Conservation (phyloP, 148 eudicot species). For the Rhododendron molle region DNA sequence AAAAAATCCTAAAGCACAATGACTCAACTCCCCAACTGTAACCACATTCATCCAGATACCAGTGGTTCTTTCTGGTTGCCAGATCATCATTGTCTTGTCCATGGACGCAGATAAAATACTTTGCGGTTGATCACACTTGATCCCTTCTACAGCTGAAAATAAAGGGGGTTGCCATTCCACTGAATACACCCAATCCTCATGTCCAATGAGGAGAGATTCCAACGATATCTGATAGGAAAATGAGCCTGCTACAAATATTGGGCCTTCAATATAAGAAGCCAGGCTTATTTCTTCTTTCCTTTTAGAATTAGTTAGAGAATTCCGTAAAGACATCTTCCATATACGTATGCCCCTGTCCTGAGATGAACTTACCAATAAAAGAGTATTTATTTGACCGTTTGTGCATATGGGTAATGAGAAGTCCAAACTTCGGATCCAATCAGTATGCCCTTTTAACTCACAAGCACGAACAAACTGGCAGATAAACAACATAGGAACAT, state of each 20-base stretch:
- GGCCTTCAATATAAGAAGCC: slow-evolving; percentile 92
- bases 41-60: slow-evolving; percentile 99
- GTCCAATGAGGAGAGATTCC: slow-evolving; percentile 94
- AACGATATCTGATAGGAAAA: slow-evolving; percentile 72
- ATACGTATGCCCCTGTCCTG: slow-evolving; percentile 85
- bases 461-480: slow-evolving; percentile 78
- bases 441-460: slow-evolving; percentile 92
- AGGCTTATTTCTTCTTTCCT: slow-evolving; percentile 46
- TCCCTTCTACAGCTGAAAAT: slow-evolving; percentile 29
- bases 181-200: slow-evolving; percentile 98
- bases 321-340: slow-evolving; percentile 62
- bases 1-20: slow-evolving; percentile 95
- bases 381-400: slow-evolving; percentile 37
- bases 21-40: slow-evolving; percentile 94
- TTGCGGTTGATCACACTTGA: slow-evolving; percentile 52
- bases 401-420: slow-evolving; percentile 72
- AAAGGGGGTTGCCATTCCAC: slow-evolving; percentile 92
- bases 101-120: slow-evolving; percentile 92
- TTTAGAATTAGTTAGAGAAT: slow-evolving; percentile 29
- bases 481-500: background rate
- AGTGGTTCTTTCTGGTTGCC: slow-evolving; percentile 92
- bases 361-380: slow-evolving; percentile 83
- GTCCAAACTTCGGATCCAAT: slow-evolving; percentile 92
- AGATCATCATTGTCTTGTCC: slow-evolving; percentile 99
- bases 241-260: slow-evolving; percentile 60